These are phyloP conservation scores for Cryphonectria nitschkei DNA, from an alignment of 2,329 filamentous ascomycete genomes.

Conservation along the genomic window DNA sequence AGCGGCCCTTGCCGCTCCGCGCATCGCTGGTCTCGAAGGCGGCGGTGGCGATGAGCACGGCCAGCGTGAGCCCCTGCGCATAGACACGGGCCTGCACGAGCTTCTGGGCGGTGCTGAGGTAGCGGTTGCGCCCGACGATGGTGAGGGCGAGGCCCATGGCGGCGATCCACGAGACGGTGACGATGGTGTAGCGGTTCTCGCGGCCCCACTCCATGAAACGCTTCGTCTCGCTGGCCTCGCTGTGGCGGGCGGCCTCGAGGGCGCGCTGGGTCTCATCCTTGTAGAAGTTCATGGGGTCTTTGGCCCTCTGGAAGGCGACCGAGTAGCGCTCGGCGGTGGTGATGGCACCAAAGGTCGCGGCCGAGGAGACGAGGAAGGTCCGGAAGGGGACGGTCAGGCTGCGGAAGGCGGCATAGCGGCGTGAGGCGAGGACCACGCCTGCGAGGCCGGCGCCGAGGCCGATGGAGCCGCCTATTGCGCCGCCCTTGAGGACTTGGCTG, in stretches of 20 bases:
- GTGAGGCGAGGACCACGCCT: constrained; percentile 69
- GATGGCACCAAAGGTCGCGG: constrained; percentile 85
- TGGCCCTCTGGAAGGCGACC: constrained; percentile 66
- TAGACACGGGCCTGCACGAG: constrained; percentile 94
- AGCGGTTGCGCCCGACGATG: constrained; percentile 77
- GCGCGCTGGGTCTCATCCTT: constrained; percentile 64
- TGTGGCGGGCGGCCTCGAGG: constrained; percentile 55
- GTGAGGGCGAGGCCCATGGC: constrained; percentile 76
- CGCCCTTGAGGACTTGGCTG: constrained; percentile 77
- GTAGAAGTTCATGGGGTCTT: constrained; percentile 71
- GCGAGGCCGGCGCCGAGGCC: constrained; percentile 70
- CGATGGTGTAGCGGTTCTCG: constrained; percentile 84
- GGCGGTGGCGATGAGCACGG: constrained; percentile 80
- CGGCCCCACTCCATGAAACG: constrained; percentile 74
- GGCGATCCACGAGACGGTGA: constrained; percentile 80
- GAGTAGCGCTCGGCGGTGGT: constrained; percentile 77
- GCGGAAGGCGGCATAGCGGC: constrained; percentile 76
- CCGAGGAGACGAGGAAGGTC: constrained; percentile 83
- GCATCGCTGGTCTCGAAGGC: constrained; percentile 82
- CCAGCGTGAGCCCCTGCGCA: constrained; percentile 85
- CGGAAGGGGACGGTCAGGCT: constrained; percentile 86
- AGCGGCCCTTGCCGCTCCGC: constrained; percentile 73
- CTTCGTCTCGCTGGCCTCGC: constrained; percentile 50
- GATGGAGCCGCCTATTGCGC: constrained; percentile 69
- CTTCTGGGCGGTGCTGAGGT: constrained; percentile 78